phyloP scores from a whole-genome alignment of 805 yeast genomes.

The Henningerozyma blattae region DNA sequence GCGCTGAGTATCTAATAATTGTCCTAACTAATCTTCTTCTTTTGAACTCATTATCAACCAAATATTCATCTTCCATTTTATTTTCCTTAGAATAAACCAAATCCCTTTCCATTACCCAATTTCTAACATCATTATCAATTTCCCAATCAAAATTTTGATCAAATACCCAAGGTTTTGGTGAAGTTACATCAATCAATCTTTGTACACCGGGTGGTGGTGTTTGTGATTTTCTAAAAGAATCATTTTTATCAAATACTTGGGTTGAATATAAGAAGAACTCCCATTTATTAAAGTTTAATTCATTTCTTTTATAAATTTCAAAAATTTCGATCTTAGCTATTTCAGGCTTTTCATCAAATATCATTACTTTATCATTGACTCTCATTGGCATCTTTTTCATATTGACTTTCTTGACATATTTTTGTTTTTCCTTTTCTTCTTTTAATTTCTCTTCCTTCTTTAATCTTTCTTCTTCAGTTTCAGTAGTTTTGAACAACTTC shows the following conservation, averaged over 20 bases:
- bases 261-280: constrained; percentile 45
- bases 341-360: constrained; percentile 62
- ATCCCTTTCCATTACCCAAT: constrained; percentile 41
- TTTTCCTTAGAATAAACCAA: constrained; percentile 16
- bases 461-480: constrained; percentile 14
- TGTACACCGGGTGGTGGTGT: constrained; percentile 57
- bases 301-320: constrained; percentile 54
- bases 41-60: constrained; percentile 36
- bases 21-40: constrained; percentile 45
- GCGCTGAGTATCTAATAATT: too few relatives aligned
- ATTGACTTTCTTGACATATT: neutral
- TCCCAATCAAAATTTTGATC: constrained; percentile 51
- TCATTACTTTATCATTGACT: constrained; percentile 28
- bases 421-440: constrained; percentile 9
- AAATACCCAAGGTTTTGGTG: constrained; percentile 70
- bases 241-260: constrained; percentile 40
- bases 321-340: constrained; percentile 56
- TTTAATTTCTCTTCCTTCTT: neutral
- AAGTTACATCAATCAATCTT: constrained; percentile 39
- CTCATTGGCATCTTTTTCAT: constrained; percentile 22
- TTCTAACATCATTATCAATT: constrained; percentile 40
- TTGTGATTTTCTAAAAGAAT: constrained; percentile 33
- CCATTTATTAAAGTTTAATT: constrained; percentile 51
- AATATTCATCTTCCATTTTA: constrained; percentile 38
- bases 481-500: constrained; percentile 9